Evolutionary conservation across 1,284 basidiomycete genomes (phyloP).

Genomic region (Leccinum pachyderme): DNA sequence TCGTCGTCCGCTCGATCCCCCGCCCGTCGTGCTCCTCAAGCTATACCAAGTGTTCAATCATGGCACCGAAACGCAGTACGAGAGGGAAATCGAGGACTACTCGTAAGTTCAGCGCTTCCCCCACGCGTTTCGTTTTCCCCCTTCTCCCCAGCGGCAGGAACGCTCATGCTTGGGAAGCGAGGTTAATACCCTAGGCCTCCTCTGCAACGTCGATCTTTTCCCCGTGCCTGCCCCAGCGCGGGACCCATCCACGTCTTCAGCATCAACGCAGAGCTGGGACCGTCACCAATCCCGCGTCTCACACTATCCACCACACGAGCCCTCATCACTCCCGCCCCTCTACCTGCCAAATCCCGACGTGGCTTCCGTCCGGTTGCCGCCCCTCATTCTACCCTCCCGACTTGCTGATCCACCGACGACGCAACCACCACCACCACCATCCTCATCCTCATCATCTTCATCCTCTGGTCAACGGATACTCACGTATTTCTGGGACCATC

Average conservation of each 20-base stretch:
- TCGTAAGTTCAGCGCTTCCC: slow-evolving; percentile 37
- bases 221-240: slow-evolving; percentile 38
- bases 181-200: slow-evolving; percentile 48
- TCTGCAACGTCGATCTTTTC: slow-evolving; percentile 66
- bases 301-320: slow-evolving; percentile 11
- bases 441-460: too few species aligned
- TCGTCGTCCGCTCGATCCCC: slow-evolving; percentile 61
- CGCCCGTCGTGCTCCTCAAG: slow-evolving; percentile 56
- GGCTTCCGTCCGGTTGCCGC: slow-evolving; percentile 22
- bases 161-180: slow-evolving; percentile 35
- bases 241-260: slow-evolving; percentile 1
- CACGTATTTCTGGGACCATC: slow-evolving; percentile 38
- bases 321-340: slow-evolving; percentile 14
- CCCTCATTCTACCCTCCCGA: slow-evolving; percentile 17
- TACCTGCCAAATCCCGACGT: slow-evolving; percentile 18
- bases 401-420: slow-evolving; percentile 2
- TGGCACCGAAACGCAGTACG: slow-evolving; percentile 40
- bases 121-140: not conserved
- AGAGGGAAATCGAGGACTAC: slow-evolving; percentile 45
- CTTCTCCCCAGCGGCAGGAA: not conserved
- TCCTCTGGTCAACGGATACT: slow-evolving; percentile 33
- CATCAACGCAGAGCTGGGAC: slow-evolving; percentile 3
- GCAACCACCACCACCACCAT: not conserved
- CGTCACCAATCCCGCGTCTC: slow-evolving; percentile 8
- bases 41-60: slow-evolving; percentile 45